A percentile compares a stretch with the other conserved stretches of the same genome.
Evolutionary conservation across 805 yeast species (phyloP).

Genomic region (Saccharomyces paradoxus): DNA sequence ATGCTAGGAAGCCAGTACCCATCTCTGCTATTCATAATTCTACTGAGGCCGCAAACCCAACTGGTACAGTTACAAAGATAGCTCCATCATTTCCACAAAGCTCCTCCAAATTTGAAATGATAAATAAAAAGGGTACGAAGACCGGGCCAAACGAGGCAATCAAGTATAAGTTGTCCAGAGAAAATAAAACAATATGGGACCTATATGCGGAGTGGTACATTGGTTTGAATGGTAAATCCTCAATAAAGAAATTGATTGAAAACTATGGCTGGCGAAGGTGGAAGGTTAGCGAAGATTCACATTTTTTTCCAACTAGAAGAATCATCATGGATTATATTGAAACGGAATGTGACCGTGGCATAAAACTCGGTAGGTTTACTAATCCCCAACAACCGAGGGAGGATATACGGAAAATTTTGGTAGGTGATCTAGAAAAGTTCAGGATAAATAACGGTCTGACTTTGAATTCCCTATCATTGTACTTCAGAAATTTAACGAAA

Average conservation of each 20-base stretch:
- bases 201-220: conserved; percentile 32
- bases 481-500: conserved; percentile 27
- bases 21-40: not conserved
- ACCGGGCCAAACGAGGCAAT: conserved; percentile 24
- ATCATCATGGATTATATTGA: conserved; percentile 34
- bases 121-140: not conserved
- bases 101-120: not conserved
- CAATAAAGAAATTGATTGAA: conserved; percentile 28
- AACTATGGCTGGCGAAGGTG: conserved; percentile 32
- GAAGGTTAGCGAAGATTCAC: conserved; percentile 34
- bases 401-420: conserved; percentile 26
- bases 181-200: conserved; percentile 33
- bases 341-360: conserved; percentile 29
- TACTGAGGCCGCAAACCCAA: not conserved
- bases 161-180: conserved; percentile 31
- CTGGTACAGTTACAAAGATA: not conserved
- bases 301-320: conserved; percentile 33
- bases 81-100: not conserved
- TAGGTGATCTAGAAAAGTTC: conserved; percentile 31
- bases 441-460: conserved; percentile 29
- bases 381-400: conserved; percentile 25
- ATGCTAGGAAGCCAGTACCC: not conserved
- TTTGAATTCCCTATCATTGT: conserved; percentile 28
- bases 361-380: conserved; percentile 26
- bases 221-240: conserved; percentile 29